Conservation (phyloP, 495 filamentous ascomycete genomes). For the Penicillium coprophilum region DNA sequence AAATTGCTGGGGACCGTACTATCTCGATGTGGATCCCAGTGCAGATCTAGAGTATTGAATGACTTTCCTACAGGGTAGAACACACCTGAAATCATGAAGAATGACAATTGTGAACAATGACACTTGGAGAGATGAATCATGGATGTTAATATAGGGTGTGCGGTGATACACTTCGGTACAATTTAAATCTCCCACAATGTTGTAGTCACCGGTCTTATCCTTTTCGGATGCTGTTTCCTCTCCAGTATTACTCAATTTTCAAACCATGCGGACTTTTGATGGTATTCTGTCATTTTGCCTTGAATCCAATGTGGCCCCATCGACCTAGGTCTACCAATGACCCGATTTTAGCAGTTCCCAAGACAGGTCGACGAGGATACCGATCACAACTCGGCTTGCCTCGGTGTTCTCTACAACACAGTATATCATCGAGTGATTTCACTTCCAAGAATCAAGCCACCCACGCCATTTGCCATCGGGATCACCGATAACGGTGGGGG, state of each 20-base stretch:
- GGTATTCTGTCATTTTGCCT: not conserved
- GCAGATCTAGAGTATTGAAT: conserved; percentile 23
- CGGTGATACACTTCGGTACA: not conserved
- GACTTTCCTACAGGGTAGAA: not conserved
- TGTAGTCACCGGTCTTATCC: not conserved
- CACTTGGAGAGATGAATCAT: not conserved
- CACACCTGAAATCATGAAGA: not conserved
- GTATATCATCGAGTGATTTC: not conserved
- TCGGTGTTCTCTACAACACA: too few species aligned
- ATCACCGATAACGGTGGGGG: conserved; percentile 6
- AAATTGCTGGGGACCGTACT: conserved; percentile 16
- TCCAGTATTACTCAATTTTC: not conserved
- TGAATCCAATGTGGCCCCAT: not conserved
- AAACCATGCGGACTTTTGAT: not conserved
- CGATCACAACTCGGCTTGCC: not conserved
- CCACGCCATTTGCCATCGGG: conserved; percentile 1
- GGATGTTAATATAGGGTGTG: not conserved
- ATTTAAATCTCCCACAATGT: not conserved
- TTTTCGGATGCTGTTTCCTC: not conserved
- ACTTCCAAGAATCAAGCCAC: not conserved
- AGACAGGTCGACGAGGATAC: not conserved
- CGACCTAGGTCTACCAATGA: not conserved
- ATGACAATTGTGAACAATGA: not conserved
- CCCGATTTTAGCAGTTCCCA: not conserved
- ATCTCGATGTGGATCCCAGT: conserved; percentile 34